Evolutionary conservation across 495 filamentous ascomycete species (phyloP), one percentile per base, ranked within the genome.

Genomic region (Chaetomium fimeti): DNA sequence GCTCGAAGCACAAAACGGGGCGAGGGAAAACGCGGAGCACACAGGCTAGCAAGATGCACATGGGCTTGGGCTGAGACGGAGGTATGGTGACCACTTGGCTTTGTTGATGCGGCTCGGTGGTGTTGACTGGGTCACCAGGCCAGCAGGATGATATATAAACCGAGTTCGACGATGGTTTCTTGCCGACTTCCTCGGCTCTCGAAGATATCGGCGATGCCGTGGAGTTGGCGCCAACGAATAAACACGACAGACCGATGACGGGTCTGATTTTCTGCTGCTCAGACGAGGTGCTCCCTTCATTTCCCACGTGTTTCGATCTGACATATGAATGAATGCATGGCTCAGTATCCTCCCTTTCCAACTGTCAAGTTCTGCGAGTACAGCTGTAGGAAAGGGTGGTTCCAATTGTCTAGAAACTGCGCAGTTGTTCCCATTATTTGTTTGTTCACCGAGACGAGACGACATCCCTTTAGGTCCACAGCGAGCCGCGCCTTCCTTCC

Each of bases 71-170:
- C 40, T 15, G 29, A 22, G 8, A 24, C 43, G 7, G 16, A 54
- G 60, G 60, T 61, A 61, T 45, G 48, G 60, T 24, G 36, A 13
- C 29, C 15, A 20, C 32, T 5, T 22, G 49, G 7, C 60, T 22
- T n/a, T 43, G 6, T 43, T 32, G 16, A 45, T 29, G 32, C 3
- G 36, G 49, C 16, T 29, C 47, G 12, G 32, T 12, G n/a, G 48
- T 54, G 36, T 54, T 61, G 48, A 61, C 36, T n/a, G 49, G 48
- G 22, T 53, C 40, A 11, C 29, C 12, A 25, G 28, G 12, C 32
- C 8, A 36, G 32, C 60, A 40, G 43, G 8, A 40, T 12, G 15
- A 18, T 28, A 20, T 5, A 16, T 18, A 11, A 22, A 49, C 36
- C 16, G 4, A 36, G 11, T 4, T 27, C 22, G 3, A 20, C 54